Evolutionary conservation across 1,139 yeast genomes (phyloP), one percentile per base, ranked within the genome.

Genomic region (Sugiyamaella pinicola): DNA sequence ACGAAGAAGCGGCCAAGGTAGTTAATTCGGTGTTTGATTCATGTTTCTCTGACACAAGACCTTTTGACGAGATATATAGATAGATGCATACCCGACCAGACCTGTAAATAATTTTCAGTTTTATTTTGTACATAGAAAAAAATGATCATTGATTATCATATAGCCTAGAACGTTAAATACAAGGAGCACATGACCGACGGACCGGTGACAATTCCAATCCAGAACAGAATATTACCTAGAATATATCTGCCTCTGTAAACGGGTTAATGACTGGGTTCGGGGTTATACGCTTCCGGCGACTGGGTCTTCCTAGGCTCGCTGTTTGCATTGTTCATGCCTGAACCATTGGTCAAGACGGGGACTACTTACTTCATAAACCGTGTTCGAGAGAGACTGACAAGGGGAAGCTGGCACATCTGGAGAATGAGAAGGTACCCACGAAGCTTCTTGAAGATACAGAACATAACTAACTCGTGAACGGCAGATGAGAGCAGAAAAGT

Each of bases 41-140:
- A 31, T 93, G 99, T 67, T 95, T 90, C 68, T 84, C 84, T 64
- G 99, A 93, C 67, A 93, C 99, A 1, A 77, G 99, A 63, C 99
- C 99, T 0, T 93, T 89, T 70, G 99, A 93, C 64, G 84, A 89
- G 64, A 90, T 91, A 28, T 91, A 88, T 67, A 75, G 86, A 60
- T 86, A 54, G 49, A n/a, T 24, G 17, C 34, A 13, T n/a, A 37
- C 22, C 22, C 12, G 17, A 31, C 10, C 8, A 12, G 3, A n/a
- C n/a, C n/a, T 22, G 28, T 21, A 38, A 24, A 38, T 31, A 39
- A 22, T 29, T 19, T 26, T 26, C 12, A 9, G 4, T n/a, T 22
- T 31, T 39, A 13, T 26, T 47, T 31, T 47, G 45, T 47, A 47
- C 39, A 47, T 47, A 47, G 26, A 35, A 35, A 12, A 10, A 22